Percentiles rank a stretch among this genome's conserved stretches.
These are phyloP conservation scores for Arabidopsis hybrid DNA, from an alignment of 441 rosid genomes.

Conservation along the genomic window DNA sequence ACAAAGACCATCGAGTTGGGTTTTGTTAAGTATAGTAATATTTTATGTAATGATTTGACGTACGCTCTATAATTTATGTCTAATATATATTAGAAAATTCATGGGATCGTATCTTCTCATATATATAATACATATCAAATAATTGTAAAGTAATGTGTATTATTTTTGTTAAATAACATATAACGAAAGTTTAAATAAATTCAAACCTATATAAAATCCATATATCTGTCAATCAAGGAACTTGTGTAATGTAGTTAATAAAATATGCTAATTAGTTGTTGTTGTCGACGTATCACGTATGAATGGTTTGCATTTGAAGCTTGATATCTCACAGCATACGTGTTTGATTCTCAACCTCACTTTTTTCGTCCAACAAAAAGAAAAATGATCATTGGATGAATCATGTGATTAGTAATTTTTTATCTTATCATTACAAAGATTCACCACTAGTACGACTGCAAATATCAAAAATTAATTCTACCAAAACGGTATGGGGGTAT, in stretches of 20 bases:
- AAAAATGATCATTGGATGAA: too few species aligned
- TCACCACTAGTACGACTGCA: too few species aligned
- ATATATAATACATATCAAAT: conserved; percentile 23
- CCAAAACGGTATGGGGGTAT: too few species aligned
- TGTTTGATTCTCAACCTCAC: conserved; percentile 36
- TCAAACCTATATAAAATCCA: neutral
- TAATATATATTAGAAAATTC: conserved; percentile 9
- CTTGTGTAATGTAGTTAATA: conserved; percentile 15
- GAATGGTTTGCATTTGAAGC: conserved; percentile 24
- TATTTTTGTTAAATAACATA: neutral
- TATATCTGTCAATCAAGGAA: conserved; percentile 19
- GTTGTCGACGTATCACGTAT: neutral
- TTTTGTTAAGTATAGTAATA: neutral
- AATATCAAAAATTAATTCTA: too few species aligned
- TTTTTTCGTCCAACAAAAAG: too few species aligned
- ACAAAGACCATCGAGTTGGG: conserved; percentile 42
- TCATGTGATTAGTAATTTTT: too few species aligned
- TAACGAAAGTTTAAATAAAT: neutral
- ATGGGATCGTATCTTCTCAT: conserved; percentile 30
- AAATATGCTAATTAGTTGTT: conserved; percentile 16
- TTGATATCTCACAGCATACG: conserved; percentile 30
- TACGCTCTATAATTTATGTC: conserved; percentile 10
- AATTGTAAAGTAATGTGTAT: conserved; percentile 13
- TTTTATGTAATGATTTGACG: conserved; percentile 15
- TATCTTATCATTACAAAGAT: too few species aligned